Evolutionary conservation across 1,284 basidiomycete genomes (phyloP).

Genomic region (Apiotrichum gracile): DNA sequence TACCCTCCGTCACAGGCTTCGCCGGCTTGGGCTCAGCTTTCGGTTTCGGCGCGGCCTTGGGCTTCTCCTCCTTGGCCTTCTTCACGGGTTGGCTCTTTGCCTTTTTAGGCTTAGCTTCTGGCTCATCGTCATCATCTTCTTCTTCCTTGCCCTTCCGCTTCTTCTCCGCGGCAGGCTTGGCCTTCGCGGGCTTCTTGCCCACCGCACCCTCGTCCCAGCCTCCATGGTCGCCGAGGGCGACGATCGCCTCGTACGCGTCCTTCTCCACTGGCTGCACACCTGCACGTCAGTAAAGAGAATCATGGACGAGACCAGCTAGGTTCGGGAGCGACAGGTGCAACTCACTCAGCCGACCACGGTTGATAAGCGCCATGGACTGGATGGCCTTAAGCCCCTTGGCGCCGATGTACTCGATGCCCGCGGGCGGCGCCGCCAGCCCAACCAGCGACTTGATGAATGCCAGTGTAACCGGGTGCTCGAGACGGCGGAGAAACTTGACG

Average conservation of each 20-base stretch:
- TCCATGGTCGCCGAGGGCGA: conserved; percentile 63
- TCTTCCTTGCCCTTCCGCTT: conserved; percentile 2
- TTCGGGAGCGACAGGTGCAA: no score
- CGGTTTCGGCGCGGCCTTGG: conserved; percentile 9
- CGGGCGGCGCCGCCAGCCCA: conserved; percentile 46
- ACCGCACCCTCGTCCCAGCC: conserved; percentile 34
- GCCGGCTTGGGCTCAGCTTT: conserved; percentile 15
- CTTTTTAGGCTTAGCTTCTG: background rate
- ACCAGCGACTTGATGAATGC: conserved; percentile 66
- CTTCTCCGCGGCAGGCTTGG: background rate
- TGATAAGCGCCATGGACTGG: conserved; percentile 71
- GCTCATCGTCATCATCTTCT: background rate
- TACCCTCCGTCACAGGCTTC: conserved; percentile 5
- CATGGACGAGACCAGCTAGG: background rate
- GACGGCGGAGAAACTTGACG: conserved; percentile 62
- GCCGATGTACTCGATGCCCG: conserved; percentile 61
- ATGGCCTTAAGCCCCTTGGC: conserved; percentile 55
- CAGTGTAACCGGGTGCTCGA: conserved; percentile 71
- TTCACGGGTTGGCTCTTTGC: background rate
- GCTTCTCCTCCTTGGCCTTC: conserved; percentile 1
- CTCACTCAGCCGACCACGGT: conserved; percentile 77
- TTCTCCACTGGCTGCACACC: conserved; percentile 63
- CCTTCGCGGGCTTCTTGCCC: background rate
- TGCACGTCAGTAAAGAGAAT: conserved; percentile 7
- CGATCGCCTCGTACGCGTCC: conserved; percentile 64